A percentile compares a stretch with the other conserved stretches of the same genome.
phyloP scores from a whole-genome alignment of 805 yeast species.

The Wickerhamomyces alni region DNA sequence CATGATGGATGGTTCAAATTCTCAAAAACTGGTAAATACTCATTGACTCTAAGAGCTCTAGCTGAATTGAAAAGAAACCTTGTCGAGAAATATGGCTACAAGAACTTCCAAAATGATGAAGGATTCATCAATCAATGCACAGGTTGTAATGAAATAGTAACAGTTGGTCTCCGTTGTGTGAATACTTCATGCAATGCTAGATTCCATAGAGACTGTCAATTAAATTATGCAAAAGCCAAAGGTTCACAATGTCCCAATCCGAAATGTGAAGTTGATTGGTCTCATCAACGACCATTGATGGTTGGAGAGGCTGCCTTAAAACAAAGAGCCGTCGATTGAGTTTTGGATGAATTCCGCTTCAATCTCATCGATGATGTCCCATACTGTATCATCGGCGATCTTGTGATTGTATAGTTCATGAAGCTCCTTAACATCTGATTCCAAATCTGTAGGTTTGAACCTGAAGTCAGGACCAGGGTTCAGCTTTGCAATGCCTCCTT shows the following conservation, averaged over 20 bases:
- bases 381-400: slow-evolving; percentile 73
- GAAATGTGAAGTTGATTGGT: slow-evolving; percentile 20
- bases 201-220: slow-evolving; percentile 45
- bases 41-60: slow-evolving; percentile 34
- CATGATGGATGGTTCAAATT: slow-evolving; percentile 50
- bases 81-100: slow-evolving; percentile 35
- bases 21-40: slow-evolving; percentile 28
- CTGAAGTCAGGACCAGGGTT: slow-evolving; percentile 64
- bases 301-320: slow-evolving; percentile 8
- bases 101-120: slow-evolving; percentile 17
- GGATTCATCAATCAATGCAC: slow-evolving; percentile 38
- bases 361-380: slow-evolving; percentile 83
- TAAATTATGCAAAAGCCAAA: slow-evolving; percentile 30
- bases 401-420: slow-evolving; percentile 58
- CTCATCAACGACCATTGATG: slow-evolving; percentile 11
- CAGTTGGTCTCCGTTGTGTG: slow-evolving; percentile 42
- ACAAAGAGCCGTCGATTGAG: slow-evolving; percentile 3
- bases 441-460: slow-evolving; percentile 32
- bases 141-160: slow-evolving; percentile 48
- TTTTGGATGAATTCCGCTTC: slow-evolving; percentile 50
- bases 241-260: slow-evolving; percentile 29
- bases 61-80: slow-evolving; percentile 43
- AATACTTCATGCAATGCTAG: slow-evolving; percentile 29
- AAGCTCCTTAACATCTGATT: slow-evolving; percentile 39
- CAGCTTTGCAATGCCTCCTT: slow-evolving; percentile 68